Evolutionary conservation across 768 basidiomycete genomes (phyloP).

Genomic region (Tremella mesenterica): DNA sequence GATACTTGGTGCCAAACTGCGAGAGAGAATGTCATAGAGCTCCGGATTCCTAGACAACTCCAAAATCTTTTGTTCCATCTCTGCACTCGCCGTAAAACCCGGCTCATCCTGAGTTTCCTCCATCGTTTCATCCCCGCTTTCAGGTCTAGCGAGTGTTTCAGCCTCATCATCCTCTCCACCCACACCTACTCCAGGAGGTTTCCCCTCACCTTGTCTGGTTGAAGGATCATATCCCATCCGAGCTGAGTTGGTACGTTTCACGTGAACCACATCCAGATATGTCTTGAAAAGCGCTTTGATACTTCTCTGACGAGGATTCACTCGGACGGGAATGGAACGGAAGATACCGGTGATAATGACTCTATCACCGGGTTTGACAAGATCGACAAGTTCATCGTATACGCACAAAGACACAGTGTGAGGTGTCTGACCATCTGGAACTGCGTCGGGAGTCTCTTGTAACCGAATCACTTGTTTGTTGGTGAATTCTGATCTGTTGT

Average conservation of each 20-base stretch:
- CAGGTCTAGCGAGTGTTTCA: slow-evolving; percentile 47
- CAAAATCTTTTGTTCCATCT: slow-evolving; percentile 68
- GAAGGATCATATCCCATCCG: slow-evolving; percentile 67
- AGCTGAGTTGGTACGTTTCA: slow-evolving; percentile 60
- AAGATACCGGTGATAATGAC: slow-evolving; percentile 87
- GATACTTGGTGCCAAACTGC: slow-evolving; percentile 85
- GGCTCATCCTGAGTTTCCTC: slow-evolving; percentile 45
- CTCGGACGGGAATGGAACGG: slow-evolving; percentile 86
- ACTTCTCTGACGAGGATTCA: slow-evolving; percentile 81
- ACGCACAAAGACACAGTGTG: slow-evolving; percentile 93
- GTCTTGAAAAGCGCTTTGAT: slow-evolving; percentile 97
- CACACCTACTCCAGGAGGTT: slow-evolving; percentile 62
- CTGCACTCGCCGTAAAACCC: slow-evolving; percentile 48
- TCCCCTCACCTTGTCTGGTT: slow-evolving; percentile 55
- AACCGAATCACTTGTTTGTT: slow-evolving; percentile 90
- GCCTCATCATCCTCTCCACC: slow-evolving; percentile 57
- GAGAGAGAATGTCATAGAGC: slow-evolving; percentile 73
- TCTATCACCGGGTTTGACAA: slow-evolving; percentile 91
- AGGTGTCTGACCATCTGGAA: slow-evolving; percentile 96
- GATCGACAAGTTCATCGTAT: slow-evolving; percentile 96
- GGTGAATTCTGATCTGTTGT: slow-evolving; percentile 93
- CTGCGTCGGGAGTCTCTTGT: slow-evolving; percentile 95
- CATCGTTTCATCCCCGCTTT: slow-evolving; percentile 19
- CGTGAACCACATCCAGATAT: slow-evolving; percentile 88
- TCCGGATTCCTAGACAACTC: slow-evolving; percentile 67